Percentiles rank a stretch among this genome's conserved stretches.
Evolutionary conservation across 1,139 yeast genomes (phyloP).

Genomic region (Kodamaea arcana): DNA sequence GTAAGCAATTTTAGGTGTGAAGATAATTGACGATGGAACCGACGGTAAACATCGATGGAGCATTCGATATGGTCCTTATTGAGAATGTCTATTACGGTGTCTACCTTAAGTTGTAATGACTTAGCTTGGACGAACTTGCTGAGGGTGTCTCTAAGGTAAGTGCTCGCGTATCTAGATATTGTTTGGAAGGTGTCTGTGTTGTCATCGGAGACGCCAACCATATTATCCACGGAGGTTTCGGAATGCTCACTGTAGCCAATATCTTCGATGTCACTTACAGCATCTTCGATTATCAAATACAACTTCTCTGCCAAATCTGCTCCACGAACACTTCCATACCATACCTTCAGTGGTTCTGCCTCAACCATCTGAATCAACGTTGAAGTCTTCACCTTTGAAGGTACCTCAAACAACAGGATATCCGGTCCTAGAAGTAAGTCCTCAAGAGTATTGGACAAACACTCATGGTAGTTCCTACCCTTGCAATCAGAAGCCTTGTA

Average conservation of each 20-base stretch:
- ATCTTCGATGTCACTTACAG: constrained; percentile 7
- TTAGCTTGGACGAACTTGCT: constrained; percentile 2
- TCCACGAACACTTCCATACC: constrained; percentile 3
- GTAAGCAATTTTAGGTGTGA: constrained; percentile 4
- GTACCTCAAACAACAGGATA: constrained; percentile 8
- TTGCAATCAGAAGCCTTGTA: constrained; percentile 2
- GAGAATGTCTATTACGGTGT: constrained; percentile 6
- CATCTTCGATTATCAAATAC: constrained; percentile 14
- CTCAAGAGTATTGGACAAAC: constrained; percentile 6
- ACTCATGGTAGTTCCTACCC: neutral
- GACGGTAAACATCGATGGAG: neutral
- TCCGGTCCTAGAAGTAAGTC: constrained; percentile 18
- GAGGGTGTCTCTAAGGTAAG: constrained; percentile 1
- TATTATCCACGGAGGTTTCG: too few species aligned
- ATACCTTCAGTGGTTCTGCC: constrained; percentile 2
- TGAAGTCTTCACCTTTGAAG: constrained; percentile 10
- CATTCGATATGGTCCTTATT: neutral
- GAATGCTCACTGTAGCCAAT: too few species aligned
- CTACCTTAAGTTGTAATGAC: constrained; percentile 6
- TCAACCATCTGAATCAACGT: constrained; percentile 11
- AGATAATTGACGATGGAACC: constrained; percentile 2
- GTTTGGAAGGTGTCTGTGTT: neutral
- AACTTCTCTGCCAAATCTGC: constrained; percentile 14
- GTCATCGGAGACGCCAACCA: too few species aligned
- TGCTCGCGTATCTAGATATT: neutral